Base-by-base conservation (phyloP, 2,329 filamentous ascomycete species). In the Alternaria arbusti region DNA sequence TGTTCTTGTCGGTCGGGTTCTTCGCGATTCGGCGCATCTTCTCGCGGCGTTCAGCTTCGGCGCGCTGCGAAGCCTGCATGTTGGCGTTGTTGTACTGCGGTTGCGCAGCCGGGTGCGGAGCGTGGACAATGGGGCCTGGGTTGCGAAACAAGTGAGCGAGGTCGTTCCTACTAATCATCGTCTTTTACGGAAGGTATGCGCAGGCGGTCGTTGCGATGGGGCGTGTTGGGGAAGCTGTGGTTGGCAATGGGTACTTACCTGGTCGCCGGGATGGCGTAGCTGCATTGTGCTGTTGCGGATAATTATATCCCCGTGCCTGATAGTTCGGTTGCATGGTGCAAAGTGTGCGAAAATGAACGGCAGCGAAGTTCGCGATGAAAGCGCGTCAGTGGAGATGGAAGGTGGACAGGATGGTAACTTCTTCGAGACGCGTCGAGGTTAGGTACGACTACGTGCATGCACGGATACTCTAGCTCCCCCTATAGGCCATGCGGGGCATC, bases 1-100 rank as follows among this genome's bases (percentile, higher is more conserved):
- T 89, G 73, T 93, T 96, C 85, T 93, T 97, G 81, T 99, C 96
- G 62, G 94, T 97, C 1, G 96, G 96, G 81, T 95, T 96, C 77
- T 90, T 89, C 76, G 92, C 93, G 71, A 93, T 89, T 65, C 94
- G 89, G 80, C 94, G 93, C 49, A 91, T 89, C 67, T 88, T 85
- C 78, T 92, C 90, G 70, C 85, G 86, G 47, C 88, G 87, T 68
- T 85, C 81, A 59, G 79, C 70, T 51, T 81, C 80, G 64, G 81
- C 82, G 61, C 81, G 79, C 62, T 82, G 79, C 66, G 84, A 82
- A 60, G 80, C 80, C 59, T 84, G 82, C 72, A 82, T 68, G 25
- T 71, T 72, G 57, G 78, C 61, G 74, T 72, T 69, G 68, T 70
- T 70, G 75, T 78, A 78, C 76, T 78, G 78, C 58, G 85, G 82